Conservation (phyloP, 768 basidiomycete genomes). For the Roridomyces roridus region DNA sequence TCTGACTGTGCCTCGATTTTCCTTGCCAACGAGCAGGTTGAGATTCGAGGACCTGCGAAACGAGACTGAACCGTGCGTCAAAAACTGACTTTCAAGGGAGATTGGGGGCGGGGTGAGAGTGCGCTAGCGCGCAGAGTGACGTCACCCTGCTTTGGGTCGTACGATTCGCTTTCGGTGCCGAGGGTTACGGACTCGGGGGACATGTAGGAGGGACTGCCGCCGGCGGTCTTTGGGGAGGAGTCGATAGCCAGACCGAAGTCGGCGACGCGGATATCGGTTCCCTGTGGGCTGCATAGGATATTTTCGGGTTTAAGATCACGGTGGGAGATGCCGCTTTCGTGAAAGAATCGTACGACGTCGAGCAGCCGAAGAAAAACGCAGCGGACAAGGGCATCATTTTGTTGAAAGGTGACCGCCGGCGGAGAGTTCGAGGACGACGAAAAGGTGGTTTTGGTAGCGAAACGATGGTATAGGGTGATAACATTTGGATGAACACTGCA, state of each 20-base stretch:
- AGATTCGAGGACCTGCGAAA: too few species aligned
- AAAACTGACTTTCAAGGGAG: too few species aligned
- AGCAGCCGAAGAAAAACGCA: conserved; percentile 52
- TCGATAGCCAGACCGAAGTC: conserved; percentile 56
- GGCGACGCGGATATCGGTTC: conserved; percentile 47
- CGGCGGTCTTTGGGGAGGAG: not conserved
- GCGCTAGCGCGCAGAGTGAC: too few species aligned
- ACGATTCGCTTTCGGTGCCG: not conserved
- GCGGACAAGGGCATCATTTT: conserved; percentile 47
- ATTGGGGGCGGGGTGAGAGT: too few species aligned
- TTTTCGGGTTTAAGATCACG: conserved; percentile 15
- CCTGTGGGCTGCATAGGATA: too few species aligned
- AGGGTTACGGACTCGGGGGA: conserved; percentile 2
- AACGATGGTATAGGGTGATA: conserved; percentile 39
- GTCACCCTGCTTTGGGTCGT: conserved; percentile 4
- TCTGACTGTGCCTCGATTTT: too few species aligned
- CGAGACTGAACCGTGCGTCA: too few species aligned
- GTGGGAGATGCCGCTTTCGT: conserved; percentile 33
- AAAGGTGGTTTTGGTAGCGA: conserved; percentile 53
- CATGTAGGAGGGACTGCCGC: conserved; percentile 4
- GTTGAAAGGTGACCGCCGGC: conserved; percentile 46
- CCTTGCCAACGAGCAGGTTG: too few species aligned
- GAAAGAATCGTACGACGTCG: conserved; percentile 54
- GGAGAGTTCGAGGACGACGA: conserved; percentile 46
- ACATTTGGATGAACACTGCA: not conserved